phyloP scores from a whole-genome alignment of 345 rosid species.

The Populus pruinosa region DNA sequence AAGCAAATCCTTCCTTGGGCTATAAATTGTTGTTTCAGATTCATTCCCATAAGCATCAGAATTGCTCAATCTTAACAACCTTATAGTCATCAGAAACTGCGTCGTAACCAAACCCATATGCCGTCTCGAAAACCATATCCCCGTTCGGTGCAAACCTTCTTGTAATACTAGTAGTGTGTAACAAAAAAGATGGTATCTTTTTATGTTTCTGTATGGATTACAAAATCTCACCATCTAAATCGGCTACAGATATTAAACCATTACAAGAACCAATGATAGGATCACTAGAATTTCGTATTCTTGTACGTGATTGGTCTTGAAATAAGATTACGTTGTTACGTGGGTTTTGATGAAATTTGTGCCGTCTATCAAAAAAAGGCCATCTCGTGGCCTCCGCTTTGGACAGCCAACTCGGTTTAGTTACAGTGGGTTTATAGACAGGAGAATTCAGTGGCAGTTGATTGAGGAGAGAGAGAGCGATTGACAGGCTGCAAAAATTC shows the following conservation, averaged over 20 bases:
- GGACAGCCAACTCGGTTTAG: no score
- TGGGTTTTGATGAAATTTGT: no score
- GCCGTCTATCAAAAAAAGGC: no score
- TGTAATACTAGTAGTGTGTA: rapidly evolving
- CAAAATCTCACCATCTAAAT: background rate
- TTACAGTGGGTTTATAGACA: no score
- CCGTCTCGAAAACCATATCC: background rate
- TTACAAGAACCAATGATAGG: background rate
- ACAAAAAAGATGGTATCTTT: background rate
- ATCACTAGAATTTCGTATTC: no score
- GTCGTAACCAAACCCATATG: background rate
- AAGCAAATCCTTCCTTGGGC: no score
- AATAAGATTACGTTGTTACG: background rate
- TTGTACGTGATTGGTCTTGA: no score
- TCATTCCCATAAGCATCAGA: background rate
- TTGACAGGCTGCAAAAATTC: no score
- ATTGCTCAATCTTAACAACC: background rate
- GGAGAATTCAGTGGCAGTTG: no score
- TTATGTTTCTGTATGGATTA: background rate
- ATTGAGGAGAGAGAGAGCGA: no score
- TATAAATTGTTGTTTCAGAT: background rate
- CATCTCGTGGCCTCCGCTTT: no score
- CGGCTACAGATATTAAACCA: background rate
- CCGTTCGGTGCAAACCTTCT: background rate
- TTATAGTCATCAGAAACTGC: background rate